Percentiles rank a stretch among this genome's conserved stretches.
Evolutionary conservation across 768 basidiomycete genomes (phyloP).

Genomic region (Chalciporus chontae): DNA sequence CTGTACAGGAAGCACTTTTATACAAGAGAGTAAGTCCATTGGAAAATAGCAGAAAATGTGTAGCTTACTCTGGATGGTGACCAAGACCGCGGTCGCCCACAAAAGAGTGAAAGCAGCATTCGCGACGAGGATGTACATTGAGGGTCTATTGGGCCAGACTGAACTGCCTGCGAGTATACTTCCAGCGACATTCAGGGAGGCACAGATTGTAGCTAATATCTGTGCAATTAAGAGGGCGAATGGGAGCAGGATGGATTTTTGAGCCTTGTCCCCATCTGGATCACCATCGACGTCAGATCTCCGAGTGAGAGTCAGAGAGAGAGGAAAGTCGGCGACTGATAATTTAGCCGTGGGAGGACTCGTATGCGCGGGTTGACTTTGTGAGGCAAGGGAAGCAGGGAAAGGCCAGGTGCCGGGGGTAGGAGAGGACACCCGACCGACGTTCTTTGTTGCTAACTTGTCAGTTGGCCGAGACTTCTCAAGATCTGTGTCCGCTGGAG

Average conservation of each 20-base stretch:
- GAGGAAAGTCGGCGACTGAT: neutral
- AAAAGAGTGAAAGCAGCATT: conserved; percentile 18
- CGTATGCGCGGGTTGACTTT: neutral
- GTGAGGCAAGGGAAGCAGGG: conserved; percentile 26
- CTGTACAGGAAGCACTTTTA: conserved; percentile 22
- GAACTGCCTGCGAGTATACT: conserved; percentile 5
- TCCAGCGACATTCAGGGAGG: conserved; percentile 19
- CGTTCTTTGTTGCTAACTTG: conserved; percentile 2
- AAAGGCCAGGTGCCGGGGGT: conserved; percentile 32
- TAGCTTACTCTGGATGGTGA: conserved; percentile 22
- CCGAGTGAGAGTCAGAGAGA: conserved; percentile 2
- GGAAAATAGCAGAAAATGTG: neutral
- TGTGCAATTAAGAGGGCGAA: conserved; percentile 21
- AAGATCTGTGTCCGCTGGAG: neutral
- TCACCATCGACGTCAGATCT: neutral
- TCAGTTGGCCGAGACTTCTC: conserved; percentile 14
- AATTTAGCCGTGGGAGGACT: neutral
- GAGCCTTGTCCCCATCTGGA: neutral
- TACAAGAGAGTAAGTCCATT: conserved; percentile 1
- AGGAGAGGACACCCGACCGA: conserved; percentile 26
- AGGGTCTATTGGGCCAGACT: neutral
- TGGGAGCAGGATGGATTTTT: neutral
- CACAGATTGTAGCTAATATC: conserved; percentile 20
- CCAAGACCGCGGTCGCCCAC: conserved; percentile 23
- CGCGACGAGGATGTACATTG: conserved; percentile 15